phyloP scores from a whole-genome alignment of 1,139 yeast species.

The Pichia norvegensis region DNA sequence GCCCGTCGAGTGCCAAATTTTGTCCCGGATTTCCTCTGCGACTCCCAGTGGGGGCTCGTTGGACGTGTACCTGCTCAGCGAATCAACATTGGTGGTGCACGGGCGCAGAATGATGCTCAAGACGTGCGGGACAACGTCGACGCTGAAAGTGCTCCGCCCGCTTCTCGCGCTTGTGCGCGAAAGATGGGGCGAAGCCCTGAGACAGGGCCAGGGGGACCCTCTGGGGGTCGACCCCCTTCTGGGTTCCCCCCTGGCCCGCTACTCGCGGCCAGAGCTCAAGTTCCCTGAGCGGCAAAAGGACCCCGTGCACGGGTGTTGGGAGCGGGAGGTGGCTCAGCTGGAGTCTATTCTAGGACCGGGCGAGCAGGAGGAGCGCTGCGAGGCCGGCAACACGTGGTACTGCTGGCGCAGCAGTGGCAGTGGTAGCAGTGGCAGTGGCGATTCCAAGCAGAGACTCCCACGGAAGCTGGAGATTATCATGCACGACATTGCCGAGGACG shows the following conservation, averaged over 20 bases:
- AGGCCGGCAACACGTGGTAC: not conserved
- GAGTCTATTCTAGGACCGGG: conserved; percentile 57
- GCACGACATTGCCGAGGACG: not conserved
- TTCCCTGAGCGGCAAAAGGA: conserved; percentile 74
- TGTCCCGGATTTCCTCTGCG: conserved; percentile 63
- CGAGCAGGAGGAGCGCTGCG: not conserved
- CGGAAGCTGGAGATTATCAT: not conserved
- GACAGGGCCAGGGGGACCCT: conserved; percentile 32
- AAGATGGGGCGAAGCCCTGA: not conserved
- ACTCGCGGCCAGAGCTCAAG: conserved; percentile 87
- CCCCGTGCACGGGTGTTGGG: conserved; percentile 40
- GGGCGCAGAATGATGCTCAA: conserved; percentile 79
- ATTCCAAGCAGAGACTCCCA: too few species aligned
- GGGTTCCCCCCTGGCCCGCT: too few species aligned
- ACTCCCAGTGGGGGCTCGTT: too few species aligned
- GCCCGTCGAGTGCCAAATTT: conserved; percentile 57
- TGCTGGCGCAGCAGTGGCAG: not conserved
- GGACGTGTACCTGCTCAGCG: conserved; percentile 86
- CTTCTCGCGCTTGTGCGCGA: not conserved
- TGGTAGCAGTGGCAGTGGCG: not conserved
- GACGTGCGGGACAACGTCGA: conserved; percentile 95
- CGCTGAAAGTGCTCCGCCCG: conserved; percentile 34
- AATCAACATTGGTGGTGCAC: conserved; percentile 84
- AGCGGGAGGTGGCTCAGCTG: conserved; percentile 64
- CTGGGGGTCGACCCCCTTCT: too few species aligned